Evolutionary conservation across 1,139 yeast species (phyloP), one percentile per base, ranked within the genome.

Genomic region (Arxiozyma bovina): DNA sequence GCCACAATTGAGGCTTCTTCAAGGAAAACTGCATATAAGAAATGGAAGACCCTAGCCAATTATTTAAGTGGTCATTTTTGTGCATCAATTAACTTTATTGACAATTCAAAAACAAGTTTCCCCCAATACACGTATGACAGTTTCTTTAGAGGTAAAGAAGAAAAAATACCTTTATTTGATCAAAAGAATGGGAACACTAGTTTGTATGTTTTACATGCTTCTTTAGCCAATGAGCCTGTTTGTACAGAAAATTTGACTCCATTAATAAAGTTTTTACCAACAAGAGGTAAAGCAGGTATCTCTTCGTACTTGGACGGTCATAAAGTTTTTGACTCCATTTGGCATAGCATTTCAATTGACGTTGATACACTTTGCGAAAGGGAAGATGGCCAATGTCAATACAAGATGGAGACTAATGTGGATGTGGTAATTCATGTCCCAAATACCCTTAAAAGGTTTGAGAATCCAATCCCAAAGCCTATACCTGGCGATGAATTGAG

Each of bases 181-280:
- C 58, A 62, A 21, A 54, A 57, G 1, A 68, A 69, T 50, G 58
- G 62, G 17, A 53, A 58, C 1, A 67, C 68, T 50, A 67, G 74
- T 6, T 68, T 85, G 18, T 86, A 76, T 64, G 72, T 86, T 45
- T 68, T 91, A 58, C 77, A 96, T 58, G 96, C 97, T 8, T 87
- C 96, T 0, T 77, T 94, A 51, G 97, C 99, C 1, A 82, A 93
- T 58, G 99, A 94, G 66, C 96, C 98, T 0, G 85, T 94, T 18
- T 94, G 99, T 72, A 94, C 99, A 0, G 99, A 94, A 69, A 94
- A 94, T 69, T 77, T 94, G 65, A 91, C 99, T 0, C 99, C 99
- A 0, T 89, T 93, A 63, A 71, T 94, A 58, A 91, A 90, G 66
- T 75, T 94, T 57, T 75, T 94, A 41, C 99, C 99, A 3, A 87